These are phyloP conservation scores for Trapa bicornis DNA, from an alignment of 345 rosid species.

Conservation along the genomic window DNA sequence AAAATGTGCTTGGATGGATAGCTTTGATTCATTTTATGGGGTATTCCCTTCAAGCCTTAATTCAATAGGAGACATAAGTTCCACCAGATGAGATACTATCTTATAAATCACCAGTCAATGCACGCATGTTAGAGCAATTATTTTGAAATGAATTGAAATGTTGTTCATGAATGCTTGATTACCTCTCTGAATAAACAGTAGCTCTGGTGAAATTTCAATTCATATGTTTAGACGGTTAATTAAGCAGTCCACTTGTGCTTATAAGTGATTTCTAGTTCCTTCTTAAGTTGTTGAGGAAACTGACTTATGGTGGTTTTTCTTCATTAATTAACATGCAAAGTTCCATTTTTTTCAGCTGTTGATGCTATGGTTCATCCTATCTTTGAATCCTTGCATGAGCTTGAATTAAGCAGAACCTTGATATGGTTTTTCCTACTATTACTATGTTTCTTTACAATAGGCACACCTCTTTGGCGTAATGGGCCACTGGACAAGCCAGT, in stretches of 20 bases:
- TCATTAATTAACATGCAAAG: neutral
- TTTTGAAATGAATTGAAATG: too few relatives aligned
- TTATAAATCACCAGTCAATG: neutral
- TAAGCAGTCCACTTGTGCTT: neutral
- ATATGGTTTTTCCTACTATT: neutral
- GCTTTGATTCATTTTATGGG: neutral
- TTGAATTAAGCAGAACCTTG: neutral
- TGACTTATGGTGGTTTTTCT: neutral
- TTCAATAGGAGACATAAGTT: neutral
- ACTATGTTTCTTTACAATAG: conserved; percentile 23
- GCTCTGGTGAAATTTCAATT: neutral
- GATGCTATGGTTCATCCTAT: neutral
- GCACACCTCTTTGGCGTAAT: conserved; percentile 95
- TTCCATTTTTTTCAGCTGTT: too few relatives aligned
- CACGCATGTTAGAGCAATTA: neutral
- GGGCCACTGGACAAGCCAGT: conserved; percentile 99
- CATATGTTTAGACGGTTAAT: neutral
- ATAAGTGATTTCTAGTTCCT: neutral
- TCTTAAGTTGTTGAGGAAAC: neutral
- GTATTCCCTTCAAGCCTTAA: neutral
- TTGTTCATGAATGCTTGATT: too few relatives aligned
- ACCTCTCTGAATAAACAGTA: neutral
- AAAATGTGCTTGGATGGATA: neutral
- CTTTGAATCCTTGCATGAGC: neutral
- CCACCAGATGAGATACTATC: neutral